Conservation (phyloP, 768 basidiomycete genomes). For the Asterophora parasitica region DNA sequence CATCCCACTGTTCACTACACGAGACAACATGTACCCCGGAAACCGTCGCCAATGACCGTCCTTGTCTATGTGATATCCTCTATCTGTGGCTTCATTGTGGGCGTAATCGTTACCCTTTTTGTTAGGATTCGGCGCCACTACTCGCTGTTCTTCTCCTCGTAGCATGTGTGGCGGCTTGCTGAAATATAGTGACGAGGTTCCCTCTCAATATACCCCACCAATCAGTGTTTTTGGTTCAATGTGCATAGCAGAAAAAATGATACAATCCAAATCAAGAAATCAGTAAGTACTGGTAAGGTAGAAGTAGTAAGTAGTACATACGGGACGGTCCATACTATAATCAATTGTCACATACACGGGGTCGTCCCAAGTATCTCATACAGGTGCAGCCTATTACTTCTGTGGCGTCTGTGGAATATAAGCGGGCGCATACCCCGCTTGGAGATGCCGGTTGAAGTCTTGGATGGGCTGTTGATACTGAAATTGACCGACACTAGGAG, state of each 20-base stretch:
- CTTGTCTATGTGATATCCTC: slow-evolving; percentile 9
- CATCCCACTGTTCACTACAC: slow-evolving; percentile 6
- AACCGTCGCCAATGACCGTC: slow-evolving; percentile 1
- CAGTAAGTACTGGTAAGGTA: no score
- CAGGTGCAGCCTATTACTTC: slow-evolving; percentile 12
- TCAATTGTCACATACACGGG: no score
- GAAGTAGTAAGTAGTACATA: no score
- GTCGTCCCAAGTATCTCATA: neutral
- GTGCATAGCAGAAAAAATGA: no score
- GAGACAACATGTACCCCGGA: neutral
- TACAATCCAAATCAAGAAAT: no score
- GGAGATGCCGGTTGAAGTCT: slow-evolving; percentile 27
- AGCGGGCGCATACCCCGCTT: slow-evolving; percentile 36
- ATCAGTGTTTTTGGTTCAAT: no score
- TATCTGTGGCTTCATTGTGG: slow-evolving; percentile 10
- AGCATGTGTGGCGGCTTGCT: neutral
- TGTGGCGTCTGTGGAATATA: slow-evolving; percentile 26
- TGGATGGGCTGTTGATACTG: slow-evolving; percentile 19
- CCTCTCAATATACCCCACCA: no score
- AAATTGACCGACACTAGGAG: slow-evolving; percentile 23
- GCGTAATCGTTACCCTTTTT: slow-evolving; percentile 6
- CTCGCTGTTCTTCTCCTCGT: neutral
- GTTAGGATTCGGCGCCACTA: slow-evolving; percentile 4
- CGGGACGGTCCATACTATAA: no score
- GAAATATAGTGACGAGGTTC: no score